A percentile compares a stretch with the other conserved stretches of the same genome.
phyloP scores from a whole-genome alignment of 2,329 filamentous ascomycete genomes.

The Sporothrix variecibatus region DNA sequence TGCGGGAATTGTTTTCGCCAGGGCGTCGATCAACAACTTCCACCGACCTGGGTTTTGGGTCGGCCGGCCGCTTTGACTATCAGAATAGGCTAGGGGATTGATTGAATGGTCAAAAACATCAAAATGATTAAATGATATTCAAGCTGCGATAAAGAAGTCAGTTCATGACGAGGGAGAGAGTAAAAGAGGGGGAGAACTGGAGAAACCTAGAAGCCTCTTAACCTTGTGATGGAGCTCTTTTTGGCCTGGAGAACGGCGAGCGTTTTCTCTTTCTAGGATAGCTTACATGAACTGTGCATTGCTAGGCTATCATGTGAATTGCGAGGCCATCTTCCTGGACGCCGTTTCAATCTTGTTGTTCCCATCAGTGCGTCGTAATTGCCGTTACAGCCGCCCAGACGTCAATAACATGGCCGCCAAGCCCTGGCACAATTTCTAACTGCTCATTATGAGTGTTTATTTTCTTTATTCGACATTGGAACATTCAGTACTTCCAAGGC shows the following conservation, averaged over 20 bases:
- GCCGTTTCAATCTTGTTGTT: background rate
- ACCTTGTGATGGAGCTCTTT: background rate
- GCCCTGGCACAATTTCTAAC: no score
- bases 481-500: no score
- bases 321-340: background rate
- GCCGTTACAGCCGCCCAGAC: background rate
- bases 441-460: no score
- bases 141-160: background rate
- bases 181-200: background rate
- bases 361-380: background rate
- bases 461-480: no score
- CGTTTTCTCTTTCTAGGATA: background rate
- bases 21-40: background rate
- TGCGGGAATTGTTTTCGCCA: background rate
- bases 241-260: background rate
- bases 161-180: background rate
- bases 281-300: background rate
- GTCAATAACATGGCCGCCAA: background rate
- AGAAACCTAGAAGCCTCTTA: background rate
- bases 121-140: background rate
- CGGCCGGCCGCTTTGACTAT: background rate
- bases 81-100: background rate
- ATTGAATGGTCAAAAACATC: background rate
- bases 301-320: background rate
- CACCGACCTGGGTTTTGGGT: background rate